Base-by-base conservation (phyloP, 2,329 filamentous ascomycete species). In the Cladosporium colombiae region DNA sequence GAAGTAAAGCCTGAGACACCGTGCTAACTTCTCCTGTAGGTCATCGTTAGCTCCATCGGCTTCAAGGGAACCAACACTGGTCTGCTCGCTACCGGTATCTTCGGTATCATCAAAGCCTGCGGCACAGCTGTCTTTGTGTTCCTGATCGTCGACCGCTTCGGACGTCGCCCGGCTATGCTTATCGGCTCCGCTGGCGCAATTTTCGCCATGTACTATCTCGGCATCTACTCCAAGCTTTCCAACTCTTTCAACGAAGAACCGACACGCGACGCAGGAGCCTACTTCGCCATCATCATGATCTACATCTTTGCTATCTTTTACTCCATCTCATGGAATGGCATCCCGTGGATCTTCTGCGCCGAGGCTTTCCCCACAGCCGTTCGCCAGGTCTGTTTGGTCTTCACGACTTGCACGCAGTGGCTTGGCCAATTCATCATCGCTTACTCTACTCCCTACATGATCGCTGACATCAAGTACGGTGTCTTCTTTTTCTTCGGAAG, bases 281-380 rank as follows among this genome's bases (percentile, higher is more conserved):
- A 83, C 66, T 79, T 84, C 18, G 83, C 84, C 14, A 85, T 84
- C 29, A 83, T 83, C 5, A 83, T 82, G 72, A 81, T 86, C 31
- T 86, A 85, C 76, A 75, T 86, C 0, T 86, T 85, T 68, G 83
- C 80, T 1, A 78, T 84, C 53, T 84, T 85, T 68, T 84, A 84
- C 60, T 83, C 77, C 58, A 77, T 78, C 1, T 79, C 78, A 1
- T 81, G 79, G 79, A 78, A 80, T 60, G 77, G 68, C 18, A 71
- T 71, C 44, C 70, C 66, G 0, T 70, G 68, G 66, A 67, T 81
- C 0, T 82, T 82, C 64, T 80, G 79, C 14, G 80, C 81, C 3
- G 83, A 85, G 67, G 83, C 83, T 61, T 84, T 83, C 68, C 77
- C 76, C 0, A 70, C 78, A 21, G 75, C 79, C 50, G 78, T 81